These are phyloP conservation scores for Aspergillus nomiae DNA, from an alignment of 2,329 filamentous ascomycete species.

Conservation along the genomic window DNA sequence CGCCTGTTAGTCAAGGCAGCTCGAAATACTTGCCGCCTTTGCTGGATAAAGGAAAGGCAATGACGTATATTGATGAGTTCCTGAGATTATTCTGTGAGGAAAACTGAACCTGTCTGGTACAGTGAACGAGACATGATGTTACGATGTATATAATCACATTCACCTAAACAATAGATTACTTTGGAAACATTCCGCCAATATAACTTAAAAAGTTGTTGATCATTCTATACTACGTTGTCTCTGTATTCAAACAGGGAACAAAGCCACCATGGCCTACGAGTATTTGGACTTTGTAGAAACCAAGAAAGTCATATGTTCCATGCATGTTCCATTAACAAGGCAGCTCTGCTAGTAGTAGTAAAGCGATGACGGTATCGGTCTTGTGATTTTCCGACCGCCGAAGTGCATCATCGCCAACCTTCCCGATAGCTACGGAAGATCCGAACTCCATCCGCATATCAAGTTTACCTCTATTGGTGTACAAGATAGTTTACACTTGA, in stretches of 20 bases:
- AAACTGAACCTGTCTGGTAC: constrained; percentile 25
- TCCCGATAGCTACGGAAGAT: not conserved
- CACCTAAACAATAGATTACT: not conserved
- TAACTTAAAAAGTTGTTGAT: not conserved
- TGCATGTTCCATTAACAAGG: not conserved
- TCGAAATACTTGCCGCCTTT: constrained; percentile 20
- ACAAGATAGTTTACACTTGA: not conserved
- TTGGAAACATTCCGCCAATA: too few species aligned
- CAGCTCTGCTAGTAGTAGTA: not conserved
- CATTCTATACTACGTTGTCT: not conserved
- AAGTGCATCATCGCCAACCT: constrained; percentile 15
- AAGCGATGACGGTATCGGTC: constrained; percentile 7
- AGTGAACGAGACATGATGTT: constrained; percentile 24
- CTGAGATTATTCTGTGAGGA: constrained; percentile 46
- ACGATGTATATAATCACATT: constrained; percentile 22
- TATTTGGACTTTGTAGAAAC: not conserved
- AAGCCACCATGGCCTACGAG: not conserved
- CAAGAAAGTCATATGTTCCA: too few species aligned
- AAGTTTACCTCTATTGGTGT: not conserved
- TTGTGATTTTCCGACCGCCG: constrained; percentile 24
- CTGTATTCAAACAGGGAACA: not conserved
- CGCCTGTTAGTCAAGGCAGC: constrained; percentile 2
- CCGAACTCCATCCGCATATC: constrained; percentile 1
- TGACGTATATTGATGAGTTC: constrained; percentile 44
- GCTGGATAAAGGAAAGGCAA: constrained; percentile 42